phyloP scores from a whole-genome alignment of 169 alveolate genomes.

The Babesia bigemina region DNA sequence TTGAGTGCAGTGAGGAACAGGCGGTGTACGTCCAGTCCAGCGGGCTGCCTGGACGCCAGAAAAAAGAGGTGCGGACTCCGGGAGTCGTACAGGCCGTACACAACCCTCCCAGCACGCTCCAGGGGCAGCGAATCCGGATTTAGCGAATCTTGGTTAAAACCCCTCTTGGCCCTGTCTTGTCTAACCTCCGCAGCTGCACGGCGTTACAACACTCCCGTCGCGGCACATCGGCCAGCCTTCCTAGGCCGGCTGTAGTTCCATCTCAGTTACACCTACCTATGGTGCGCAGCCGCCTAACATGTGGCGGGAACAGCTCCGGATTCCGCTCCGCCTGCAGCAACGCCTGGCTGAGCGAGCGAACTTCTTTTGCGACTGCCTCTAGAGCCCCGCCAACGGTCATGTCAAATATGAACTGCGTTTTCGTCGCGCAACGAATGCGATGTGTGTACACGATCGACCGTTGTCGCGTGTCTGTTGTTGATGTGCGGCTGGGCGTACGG shows the following conservation, averaged over 20 bases:
- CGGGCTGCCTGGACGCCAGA: constrained; percentile 64
- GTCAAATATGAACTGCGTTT: not conserved
- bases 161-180: constrained; percentile 24
- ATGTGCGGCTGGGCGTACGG: not conserved
- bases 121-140: constrained; percentile 20
- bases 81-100: constrained; percentile 47
- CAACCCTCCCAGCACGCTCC: constrained; percentile 38
- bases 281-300: constrained; percentile 42
- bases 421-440: not conserved
- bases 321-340: constrained; percentile 20
- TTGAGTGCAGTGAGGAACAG: constrained; percentile 28
- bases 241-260: not conserved
- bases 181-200: constrained; percentile 43
- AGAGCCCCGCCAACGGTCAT: not conserved
- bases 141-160: constrained; percentile 33
- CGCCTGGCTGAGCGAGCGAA: constrained; percentile 30
- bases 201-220: not conserved
- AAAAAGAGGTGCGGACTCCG: constrained; percentile 39
- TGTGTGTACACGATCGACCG: not conserved
- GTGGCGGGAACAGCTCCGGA: constrained; percentile 55
- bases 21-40: constrained; percentile 45
- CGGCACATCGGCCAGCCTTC: not conserved
- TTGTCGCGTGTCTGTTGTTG: not conserved
- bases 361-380: constrained; percentile 25
- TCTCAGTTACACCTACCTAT: constrained; percentile 31